Conservation (phyloP, 306 rosid genomes). For the Rosa chinensis region DNA sequence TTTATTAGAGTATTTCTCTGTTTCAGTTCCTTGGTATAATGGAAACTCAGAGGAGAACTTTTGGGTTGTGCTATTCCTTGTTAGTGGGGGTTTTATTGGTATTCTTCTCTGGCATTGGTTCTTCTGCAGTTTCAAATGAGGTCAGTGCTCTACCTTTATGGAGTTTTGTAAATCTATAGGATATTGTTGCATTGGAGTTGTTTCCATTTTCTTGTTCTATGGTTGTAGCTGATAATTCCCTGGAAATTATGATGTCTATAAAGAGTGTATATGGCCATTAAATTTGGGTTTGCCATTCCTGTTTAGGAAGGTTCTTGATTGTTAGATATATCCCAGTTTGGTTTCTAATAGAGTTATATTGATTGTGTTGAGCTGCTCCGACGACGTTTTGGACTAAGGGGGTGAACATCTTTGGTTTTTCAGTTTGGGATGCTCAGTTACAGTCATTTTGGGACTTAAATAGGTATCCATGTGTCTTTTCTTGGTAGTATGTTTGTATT, state of each 20-base stretch:
- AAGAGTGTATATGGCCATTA: background rate
- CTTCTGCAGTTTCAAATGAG: conserved; percentile 43
- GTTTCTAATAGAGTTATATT: background rate
- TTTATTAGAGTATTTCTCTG: conserved; percentile 11
- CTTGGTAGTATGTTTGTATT: background rate
- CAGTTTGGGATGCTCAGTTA: background rate
- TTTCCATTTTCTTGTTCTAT: background rate
- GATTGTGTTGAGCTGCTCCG: background rate
- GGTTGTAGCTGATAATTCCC: background rate
- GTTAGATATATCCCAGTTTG: background rate
- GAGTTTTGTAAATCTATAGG: background rate
- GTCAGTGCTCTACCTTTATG: conserved; percentile 36
- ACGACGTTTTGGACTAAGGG: background rate
- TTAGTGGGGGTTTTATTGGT: conserved; percentile 38
- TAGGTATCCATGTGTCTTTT: background rate
- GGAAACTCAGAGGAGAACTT: conserved; percentile 23
- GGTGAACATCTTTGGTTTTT: background rate
- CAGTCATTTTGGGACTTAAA: background rate
- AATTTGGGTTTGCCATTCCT: background rate
- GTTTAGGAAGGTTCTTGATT: background rate
- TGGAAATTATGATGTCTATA: background rate
- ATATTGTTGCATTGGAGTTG: background rate
- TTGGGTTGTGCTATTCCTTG: conserved; percentile 28
- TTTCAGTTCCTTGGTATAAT: conserved; percentile 34
- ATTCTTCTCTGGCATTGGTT: conserved; percentile 25